phyloP scores from a whole-genome alignment of 331 rosid genomes.

The Rosa hybrid region DNA sequence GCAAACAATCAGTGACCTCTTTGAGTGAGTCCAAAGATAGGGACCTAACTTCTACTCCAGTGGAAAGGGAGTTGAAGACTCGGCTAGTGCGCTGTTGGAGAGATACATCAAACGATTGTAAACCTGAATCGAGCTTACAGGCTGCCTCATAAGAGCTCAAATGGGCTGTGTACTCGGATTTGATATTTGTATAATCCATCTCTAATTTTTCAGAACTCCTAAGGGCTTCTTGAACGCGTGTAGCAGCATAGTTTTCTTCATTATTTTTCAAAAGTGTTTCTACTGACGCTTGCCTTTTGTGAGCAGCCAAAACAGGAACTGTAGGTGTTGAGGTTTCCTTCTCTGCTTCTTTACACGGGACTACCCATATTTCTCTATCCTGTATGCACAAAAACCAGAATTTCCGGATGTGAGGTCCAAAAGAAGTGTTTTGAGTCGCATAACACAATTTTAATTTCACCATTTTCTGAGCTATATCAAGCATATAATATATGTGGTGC shows the following conservation, averaged over 20 bases:
- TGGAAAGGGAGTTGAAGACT: slow-evolving; percentile 60
- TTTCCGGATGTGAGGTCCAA: background rate
- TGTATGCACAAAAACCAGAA: background rate
- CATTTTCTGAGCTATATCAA: background rate
- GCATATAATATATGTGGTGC: background rate
- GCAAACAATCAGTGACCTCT: slow-evolving; percentile 66
- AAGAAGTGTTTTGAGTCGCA: background rate
- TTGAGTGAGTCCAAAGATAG: slow-evolving; percentile 66
- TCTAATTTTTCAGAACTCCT: too few species aligned
- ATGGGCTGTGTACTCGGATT: slow-evolving; percentile 50
- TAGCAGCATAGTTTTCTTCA: too few species aligned
- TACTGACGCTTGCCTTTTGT: too few species aligned
- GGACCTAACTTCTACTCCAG: slow-evolving; percentile 56
- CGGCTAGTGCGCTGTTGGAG: slow-evolving; percentile 66
- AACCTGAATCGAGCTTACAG: slow-evolving; percentile 55
- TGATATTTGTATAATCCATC: slow-evolving; percentile 9
- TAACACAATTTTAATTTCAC: background rate
- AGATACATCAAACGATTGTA: slow-evolving; percentile 61
- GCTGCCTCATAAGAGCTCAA: slow-evolving; percentile 78
- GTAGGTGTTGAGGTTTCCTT: background rate
- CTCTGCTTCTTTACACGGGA: background rate
- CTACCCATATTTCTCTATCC: background rate
- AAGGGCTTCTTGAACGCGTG: too few species aligned
- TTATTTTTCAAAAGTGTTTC: too few species aligned
- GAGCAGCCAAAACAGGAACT: too few species aligned